These are phyloP conservation scores for Rhizophagus clarus DNA, from an alignment of 192 early-diverging fungal species.

Conservation along the genomic window DNA sequence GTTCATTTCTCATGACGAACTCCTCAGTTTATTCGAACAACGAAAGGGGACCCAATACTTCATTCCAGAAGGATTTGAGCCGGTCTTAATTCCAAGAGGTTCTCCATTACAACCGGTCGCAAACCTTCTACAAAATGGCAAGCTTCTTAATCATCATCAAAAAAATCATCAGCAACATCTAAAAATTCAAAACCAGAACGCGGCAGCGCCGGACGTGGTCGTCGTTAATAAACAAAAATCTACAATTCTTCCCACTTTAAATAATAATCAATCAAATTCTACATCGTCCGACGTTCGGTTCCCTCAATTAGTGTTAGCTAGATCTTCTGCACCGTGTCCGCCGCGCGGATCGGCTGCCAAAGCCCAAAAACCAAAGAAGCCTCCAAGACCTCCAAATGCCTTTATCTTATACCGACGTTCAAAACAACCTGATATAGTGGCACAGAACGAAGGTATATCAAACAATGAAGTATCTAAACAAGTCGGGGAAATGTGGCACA, in stretches of 20 bases:
- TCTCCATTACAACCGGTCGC: slow-evolving; percentile 19
- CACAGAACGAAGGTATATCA: slow-evolving; percentile 30
- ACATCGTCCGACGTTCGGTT: slow-evolving; percentile 17
- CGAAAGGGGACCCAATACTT: slow-evolving; percentile 28
- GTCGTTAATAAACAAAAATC: not conserved
- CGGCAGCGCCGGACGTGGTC: not conserved
- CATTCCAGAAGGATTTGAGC: slow-evolving; percentile 32
- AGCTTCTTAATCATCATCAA: not conserved
- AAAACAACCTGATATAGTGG: slow-evolving; percentile 33
- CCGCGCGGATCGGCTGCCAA: slow-evolving; percentile 20
- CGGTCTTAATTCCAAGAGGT: slow-evolving; percentile 22
- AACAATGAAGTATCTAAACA: slow-evolving; percentile 39
- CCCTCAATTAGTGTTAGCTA: slow-evolving; percentile 27
- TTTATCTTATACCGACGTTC: slow-evolving; percentile 41
- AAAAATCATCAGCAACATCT: not conserved
- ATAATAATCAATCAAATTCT: not conserved
- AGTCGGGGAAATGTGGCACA: slow-evolving; percentile 39
- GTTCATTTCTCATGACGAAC: slow-evolving; percentile 21
- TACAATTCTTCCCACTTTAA: not conserved
- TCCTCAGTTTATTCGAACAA: slow-evolving; percentile 27
- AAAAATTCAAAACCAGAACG: slow-evolving; percentile 5
- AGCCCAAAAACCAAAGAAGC: slow-evolving; percentile 32
- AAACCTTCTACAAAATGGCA: slow-evolving; percentile 9
- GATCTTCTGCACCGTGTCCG: slow-evolving; percentile 5
- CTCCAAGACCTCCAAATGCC: slow-evolving; percentile 44